These are phyloP conservation scores for Spergularia bocconei DNA, from an alignment of 148 eudicot species.

Conservation along the genomic window DNA sequence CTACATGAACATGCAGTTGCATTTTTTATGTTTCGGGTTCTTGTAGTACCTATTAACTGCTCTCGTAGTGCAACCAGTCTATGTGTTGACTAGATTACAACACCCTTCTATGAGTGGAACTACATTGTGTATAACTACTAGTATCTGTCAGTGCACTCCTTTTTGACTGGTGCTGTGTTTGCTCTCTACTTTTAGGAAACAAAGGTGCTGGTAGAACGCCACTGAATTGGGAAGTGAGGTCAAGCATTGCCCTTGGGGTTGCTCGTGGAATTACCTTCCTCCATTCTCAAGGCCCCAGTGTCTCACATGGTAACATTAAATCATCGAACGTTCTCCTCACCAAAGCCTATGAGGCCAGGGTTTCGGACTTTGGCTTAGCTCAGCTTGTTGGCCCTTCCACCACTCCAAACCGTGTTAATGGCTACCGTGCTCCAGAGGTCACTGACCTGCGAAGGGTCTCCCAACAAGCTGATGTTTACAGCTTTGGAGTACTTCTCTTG, in stretches of 20 bases:
- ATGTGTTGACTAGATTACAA: too few relatives aligned
- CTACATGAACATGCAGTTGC: too few relatives aligned
- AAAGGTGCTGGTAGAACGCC: slow-evolving; percentile 39
- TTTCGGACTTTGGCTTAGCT: slow-evolving; percentile 37
- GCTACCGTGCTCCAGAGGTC: slow-evolving; percentile 49
- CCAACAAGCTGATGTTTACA: slow-evolving; percentile 40
- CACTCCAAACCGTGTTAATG: slow-evolving; percentile 28
- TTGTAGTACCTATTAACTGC: too few relatives aligned
- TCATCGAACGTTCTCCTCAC: slow-evolving; percentile 43
- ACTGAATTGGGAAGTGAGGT: slow-evolving; percentile 37
- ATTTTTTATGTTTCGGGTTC: too few relatives aligned
- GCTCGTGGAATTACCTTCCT: slow-evolving; percentile 36
- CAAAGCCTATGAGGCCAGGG: slow-evolving; percentile 29
- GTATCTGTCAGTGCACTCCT: background rate
- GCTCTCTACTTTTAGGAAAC: slow-evolving; percentile 25
- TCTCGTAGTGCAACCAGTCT: too few relatives aligned
- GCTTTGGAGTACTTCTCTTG: slow-evolving; percentile 43
- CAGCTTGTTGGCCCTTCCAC: slow-evolving; percentile 36
- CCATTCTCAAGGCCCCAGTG: slow-evolving; percentile 30
- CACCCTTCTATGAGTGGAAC: too few relatives aligned
- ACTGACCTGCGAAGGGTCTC: slow-evolving; percentile 32
- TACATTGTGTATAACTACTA: too few relatives aligned
- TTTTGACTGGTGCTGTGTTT: background rate
- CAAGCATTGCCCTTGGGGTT: slow-evolving; percentile 35
- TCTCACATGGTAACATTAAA: slow-evolving; percentile 39